Base-by-base conservation (phyloP, 441 rosid species). In the Populus tomentosa region DNA sequence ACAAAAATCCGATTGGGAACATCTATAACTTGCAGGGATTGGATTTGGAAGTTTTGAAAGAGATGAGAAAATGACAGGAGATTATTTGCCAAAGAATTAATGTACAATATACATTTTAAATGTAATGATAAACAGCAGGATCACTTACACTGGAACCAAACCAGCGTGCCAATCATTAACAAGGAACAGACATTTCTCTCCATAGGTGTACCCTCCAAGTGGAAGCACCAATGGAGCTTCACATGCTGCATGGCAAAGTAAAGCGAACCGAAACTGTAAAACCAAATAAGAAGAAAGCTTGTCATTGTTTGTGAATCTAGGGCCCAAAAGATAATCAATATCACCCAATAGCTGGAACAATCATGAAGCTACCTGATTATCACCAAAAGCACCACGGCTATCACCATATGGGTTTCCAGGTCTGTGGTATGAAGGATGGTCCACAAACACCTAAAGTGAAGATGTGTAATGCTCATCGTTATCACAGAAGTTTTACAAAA, bases 151-250 rank as follows among this genome's bases (percentile, higher is more conserved):
- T 24, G 99, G 94, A 70, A 94, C 98, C 71, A 95, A 93, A 76
- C 98, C 88, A 61, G 98, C 94, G 81, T 95, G 99, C 99, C 99
- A 95, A 89, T 95, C 99, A 80, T 95, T 95, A 77, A 91, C 97
- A 64, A 95, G 93, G 81, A 93, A 95, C 73, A 95, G 86, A 75
- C 97, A 91, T 78, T 94, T 93, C 83, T 92, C 98, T 70, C 99
- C 99, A 69, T 92, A 95, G 38, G 93, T 91, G 74, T 85, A 94
- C 33, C 99, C 99, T 76, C 99, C 98, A 78, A 95, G 82, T 50
- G 97, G 95, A 75, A 93, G 92, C 79, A 95, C 92, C 35, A 95
- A 82, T 26, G 98, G 99, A 67, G 99, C 99, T 89, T 95, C 99
- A 80, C 97, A 91, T 21, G 99, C 99, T 46, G 99, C 97, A 80